These are phyloP conservation scores for Fonsecaea nubica DNA, from an alignment of 2,329 filamentous ascomycete species.

Conservation along the genomic window DNA sequence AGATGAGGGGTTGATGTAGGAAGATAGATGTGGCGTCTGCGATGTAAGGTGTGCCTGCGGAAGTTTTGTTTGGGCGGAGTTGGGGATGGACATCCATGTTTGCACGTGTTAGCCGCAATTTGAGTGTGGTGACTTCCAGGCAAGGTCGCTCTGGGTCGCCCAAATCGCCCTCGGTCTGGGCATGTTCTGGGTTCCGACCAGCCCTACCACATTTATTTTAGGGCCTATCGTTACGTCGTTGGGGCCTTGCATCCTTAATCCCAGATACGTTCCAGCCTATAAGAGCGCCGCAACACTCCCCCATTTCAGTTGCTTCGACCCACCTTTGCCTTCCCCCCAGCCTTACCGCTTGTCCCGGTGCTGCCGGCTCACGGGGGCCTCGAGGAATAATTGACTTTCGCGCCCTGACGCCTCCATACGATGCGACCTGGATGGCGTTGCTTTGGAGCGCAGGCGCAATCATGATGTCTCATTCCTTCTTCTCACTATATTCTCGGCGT, in stretches of 20 bases:
- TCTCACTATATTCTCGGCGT: conserved; percentile 3
- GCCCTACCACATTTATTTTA: conserved; percentile 13
- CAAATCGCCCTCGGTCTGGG: neutral
- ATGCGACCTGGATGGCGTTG: conserved; percentile 19
- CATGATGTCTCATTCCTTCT: conserved; percentile 23
- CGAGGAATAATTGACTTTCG: neutral
- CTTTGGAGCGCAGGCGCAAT: conserved; percentile 2
- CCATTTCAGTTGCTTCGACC: conserved; percentile 11
- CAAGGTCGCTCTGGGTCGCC: neutral
- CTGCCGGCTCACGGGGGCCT: neutral
- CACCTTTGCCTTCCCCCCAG: neutral
- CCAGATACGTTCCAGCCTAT: conserved; percentile 14
- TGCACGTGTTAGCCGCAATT: conserved; percentile 1
- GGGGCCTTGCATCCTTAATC: neutral
- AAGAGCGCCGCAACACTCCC: neutral
- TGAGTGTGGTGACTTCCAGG: neutral
- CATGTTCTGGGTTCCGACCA: neutral
- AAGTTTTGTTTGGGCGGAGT: no score
- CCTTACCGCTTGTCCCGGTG: conserved; percentile 5
- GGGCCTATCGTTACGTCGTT: neutral
- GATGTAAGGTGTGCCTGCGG: neutral
- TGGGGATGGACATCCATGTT: neutral
- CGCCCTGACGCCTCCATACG: conserved; percentile 8
- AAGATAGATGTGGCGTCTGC: neutral
- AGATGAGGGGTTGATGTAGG: neutral